A percentile compares a stretch with the other conserved stretches of the same genome.
These are phyloP conservation scores for Aspergillus fischeri DNA, from an alignment of 2,329 filamentous ascomycete species.

Conservation along the genomic window DNA sequence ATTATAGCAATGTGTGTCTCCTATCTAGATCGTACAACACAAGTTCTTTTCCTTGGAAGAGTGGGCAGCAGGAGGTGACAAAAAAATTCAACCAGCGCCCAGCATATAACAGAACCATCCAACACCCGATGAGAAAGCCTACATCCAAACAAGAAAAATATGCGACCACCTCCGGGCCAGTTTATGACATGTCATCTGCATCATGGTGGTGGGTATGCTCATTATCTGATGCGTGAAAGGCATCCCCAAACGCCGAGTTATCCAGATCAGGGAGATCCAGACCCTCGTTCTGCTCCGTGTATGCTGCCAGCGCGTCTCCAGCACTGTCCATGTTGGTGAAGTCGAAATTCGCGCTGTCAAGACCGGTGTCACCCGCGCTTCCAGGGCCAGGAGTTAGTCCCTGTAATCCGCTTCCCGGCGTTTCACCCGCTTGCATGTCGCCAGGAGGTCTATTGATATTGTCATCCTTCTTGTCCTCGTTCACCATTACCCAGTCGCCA, in stretches of 20 bases:
- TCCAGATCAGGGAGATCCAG: conserved; percentile 62
- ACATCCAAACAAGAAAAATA: conserved; percentile 11
- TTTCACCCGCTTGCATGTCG: conserved; percentile 16
- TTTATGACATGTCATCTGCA: conserved; percentile 37
- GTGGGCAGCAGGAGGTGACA: conserved; percentile 2
- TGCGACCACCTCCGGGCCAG: background rate
- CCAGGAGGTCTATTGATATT: conserved; percentile 35
- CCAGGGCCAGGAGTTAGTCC: conserved; percentile 21
- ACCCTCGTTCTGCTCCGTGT: conserved; percentile 55
- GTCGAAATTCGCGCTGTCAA: conserved; percentile 41
- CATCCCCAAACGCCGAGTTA: conserved; percentile 78
- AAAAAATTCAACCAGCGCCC: conserved; percentile 8
- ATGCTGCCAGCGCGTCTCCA: conserved; percentile 66
- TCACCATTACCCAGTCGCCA: conserved; percentile 73
- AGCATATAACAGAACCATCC: conserved; percentile 12
- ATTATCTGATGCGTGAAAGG: conserved; percentile 61
- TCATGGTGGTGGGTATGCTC: conserved; percentile 40
- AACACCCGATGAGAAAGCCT: conserved; percentile 14
- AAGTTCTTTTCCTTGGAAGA: background rate
- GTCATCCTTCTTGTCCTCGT: conserved; percentile 58
- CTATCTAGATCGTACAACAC: background rate
- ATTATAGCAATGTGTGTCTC: background rate
- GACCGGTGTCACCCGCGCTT: conserved; percentile 23
- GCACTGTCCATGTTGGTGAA: conserved; percentile 59
- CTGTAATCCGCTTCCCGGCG: conserved; percentile 21